Evolutionary conservation across 495 filamentous ascomycete genomes (phyloP).

Genomic region (Chaetomium fimeti): DNA sequence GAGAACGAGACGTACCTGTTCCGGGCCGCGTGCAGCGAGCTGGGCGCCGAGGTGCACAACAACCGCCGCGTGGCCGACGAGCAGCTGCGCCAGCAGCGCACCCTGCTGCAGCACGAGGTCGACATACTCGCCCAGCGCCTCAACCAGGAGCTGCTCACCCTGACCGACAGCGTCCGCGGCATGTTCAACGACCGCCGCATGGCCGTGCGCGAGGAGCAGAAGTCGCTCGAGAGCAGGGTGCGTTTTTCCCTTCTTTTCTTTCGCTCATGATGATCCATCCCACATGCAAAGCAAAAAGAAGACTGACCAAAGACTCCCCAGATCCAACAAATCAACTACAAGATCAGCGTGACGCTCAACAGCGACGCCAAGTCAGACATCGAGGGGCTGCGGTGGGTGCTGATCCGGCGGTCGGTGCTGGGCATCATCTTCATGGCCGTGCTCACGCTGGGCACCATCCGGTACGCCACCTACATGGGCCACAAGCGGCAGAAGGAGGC

Average conservation of each 20-base stretch:
- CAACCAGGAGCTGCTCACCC: slow-evolving; percentile 69
- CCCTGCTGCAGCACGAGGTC: slow-evolving; percentile 85
- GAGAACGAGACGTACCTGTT: slow-evolving; percentile 94
- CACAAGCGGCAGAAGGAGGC: slow-evolving; percentile 44
- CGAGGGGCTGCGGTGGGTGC: slow-evolving; percentile 84
- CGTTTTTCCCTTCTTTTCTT: slow-evolving; percentile 23
- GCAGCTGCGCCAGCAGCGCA: slow-evolving; percentile 74
- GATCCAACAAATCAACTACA: slow-evolving; percentile 92
- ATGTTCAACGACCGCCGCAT: slow-evolving; percentile 97
- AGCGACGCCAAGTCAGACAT: slow-evolving; percentile 87
- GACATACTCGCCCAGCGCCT: slow-evolving; percentile 84
- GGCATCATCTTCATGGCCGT: slow-evolving; percentile 66
- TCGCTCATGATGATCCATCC: not conserved
- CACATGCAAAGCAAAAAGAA: not conserved
- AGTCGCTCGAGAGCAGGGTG: slow-evolving; percentile 71
- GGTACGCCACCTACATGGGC: slow-evolving; percentile 48
- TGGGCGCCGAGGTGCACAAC: slow-evolving; percentile 74
- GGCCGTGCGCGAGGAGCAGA: slow-evolving; percentile 80
- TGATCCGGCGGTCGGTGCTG: slow-evolving; percentile 80
- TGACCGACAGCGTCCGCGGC: slow-evolving; percentile 89
- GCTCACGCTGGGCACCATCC: slow-evolving; percentile 48
- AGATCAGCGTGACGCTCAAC: slow-evolving; percentile 81
- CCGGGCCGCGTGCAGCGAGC: slow-evolving; percentile 87
- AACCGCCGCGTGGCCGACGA: slow-evolving; percentile 59
- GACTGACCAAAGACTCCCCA: slow-evolving; percentile 32